These are phyloP conservation scores for Castanea sativa DNA, from an alignment of 306 rosid species.

Conservation along the genomic window DNA sequence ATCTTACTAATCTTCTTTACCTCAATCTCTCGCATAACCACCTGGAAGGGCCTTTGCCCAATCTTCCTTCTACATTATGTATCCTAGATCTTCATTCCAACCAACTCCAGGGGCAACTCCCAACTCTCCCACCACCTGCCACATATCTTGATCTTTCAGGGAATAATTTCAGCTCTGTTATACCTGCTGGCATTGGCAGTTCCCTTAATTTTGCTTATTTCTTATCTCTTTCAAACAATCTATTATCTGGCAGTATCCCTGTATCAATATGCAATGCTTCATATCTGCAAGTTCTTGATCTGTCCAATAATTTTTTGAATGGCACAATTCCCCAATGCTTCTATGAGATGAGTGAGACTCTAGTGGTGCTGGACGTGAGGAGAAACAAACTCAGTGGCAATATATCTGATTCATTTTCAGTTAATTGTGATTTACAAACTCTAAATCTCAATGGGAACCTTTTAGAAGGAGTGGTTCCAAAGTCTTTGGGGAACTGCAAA, in stretches of 20 bases:
- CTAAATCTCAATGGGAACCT: slow-evolving; percentile 27
- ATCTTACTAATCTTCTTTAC: fast-evolving
- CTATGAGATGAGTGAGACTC: background rate
- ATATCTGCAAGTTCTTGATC: background rate
- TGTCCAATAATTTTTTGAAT: background rate
- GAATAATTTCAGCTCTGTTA: slow-evolving; percentile 33
- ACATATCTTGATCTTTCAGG: slow-evolving; percentile 26
- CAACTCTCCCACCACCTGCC: background rate
- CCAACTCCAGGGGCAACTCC: slow-evolving; percentile 30
- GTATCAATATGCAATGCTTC: background rate
- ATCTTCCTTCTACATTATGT: background rate
- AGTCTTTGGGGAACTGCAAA: fast-evolving
- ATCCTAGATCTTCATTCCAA: slow-evolving; percentile 42
- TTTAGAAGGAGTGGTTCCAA: slow-evolving; percentile 22
- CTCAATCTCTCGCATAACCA: background rate
- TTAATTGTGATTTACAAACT: slow-evolving; percentile 15
- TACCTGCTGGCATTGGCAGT: background rate
- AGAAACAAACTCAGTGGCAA: background rate
- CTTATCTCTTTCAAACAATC: slow-evolving; percentile 15
- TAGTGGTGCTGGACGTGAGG: background rate
- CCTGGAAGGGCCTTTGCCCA: background rate
- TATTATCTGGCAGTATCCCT: slow-evolving; percentile 7
- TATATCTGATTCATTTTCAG: slow-evolving; percentile 21
- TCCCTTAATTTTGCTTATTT: fast-evolving
- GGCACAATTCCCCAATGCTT: slow-evolving; percentile 41